Conservation (phyloP, 2,329 filamentous ascomycete species). For the Sordariomycetes sp. region DNA sequence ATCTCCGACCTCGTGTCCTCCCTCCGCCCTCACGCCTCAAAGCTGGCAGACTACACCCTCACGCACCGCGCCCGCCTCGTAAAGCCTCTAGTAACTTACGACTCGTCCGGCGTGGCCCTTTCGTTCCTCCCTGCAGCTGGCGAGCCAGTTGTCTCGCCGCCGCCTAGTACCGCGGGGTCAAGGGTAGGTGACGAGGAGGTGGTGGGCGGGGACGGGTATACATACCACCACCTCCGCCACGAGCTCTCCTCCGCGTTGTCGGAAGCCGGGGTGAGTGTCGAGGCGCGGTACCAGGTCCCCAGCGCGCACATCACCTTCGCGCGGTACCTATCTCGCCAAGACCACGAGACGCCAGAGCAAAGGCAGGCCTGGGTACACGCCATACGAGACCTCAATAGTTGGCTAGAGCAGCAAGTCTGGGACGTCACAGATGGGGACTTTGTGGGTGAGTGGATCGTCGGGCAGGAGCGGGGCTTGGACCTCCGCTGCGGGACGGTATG, state of each 20-base stretch:
- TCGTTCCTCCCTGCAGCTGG: constrained; percentile 73
- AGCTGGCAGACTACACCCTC: constrained; percentile 53
- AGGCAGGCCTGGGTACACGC: constrained; percentile 43
- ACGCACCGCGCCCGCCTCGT: constrained; percentile 60
- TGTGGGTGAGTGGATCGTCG: constrained; percentile 63
- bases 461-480: constrained; percentile 70
- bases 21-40: constrained; percentile 40
- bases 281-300: constrained; percentile 74
- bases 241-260: constrained; percentile 56
- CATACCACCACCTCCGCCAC: constrained; percentile 79
- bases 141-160: constrained; percentile 28
- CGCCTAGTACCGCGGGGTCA: neutral
- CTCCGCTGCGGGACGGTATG: constrained; percentile 64
- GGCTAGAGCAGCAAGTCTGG: constrained; percentile 63
- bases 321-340: constrained; percentile 58
- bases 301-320: constrained; percentile 83
- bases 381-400: constrained; percentile 66
- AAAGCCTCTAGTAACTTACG: constrained; percentile 72
- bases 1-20: constrained; percentile 48
- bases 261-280: constrained; percentile 40
- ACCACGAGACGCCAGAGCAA: constrained; percentile 25
- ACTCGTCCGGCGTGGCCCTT: constrained; percentile 72
- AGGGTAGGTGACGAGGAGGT: neutral
- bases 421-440: constrained; percentile 20
- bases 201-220: constrained; percentile 51